A percentile compares a stretch with the other conserved stretches of the same genome.
Evolutionary conservation across 2,329 filamentous ascomycete species (phyloP).

Genomic region (Colletotrichum sp.): DNA sequence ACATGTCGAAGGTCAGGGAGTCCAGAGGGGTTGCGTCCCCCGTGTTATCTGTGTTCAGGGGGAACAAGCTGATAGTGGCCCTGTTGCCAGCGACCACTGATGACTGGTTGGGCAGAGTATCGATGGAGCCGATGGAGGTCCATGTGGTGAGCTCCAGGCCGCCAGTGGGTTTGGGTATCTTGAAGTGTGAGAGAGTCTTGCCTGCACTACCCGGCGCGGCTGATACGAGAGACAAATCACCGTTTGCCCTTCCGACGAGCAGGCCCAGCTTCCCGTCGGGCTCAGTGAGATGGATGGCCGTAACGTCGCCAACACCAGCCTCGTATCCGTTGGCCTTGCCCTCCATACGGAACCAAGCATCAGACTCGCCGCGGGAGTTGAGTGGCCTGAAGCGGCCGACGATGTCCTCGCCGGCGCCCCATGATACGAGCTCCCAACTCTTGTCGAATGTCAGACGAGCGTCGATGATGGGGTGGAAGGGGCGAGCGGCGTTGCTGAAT

Average conservation of each 20-base stretch:
- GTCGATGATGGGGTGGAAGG: slow-evolving; percentile 53
- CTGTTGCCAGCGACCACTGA: slow-evolving; percentile 21
- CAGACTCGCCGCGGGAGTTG: slow-evolving; percentile 18
- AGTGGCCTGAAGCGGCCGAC: slow-evolving; percentile 44
- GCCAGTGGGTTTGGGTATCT: slow-evolving; percentile 29
- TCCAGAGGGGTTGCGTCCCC: neutral
- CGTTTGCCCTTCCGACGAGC: slow-evolving; percentile 55
- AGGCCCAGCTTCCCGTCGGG: slow-evolving; percentile 35
- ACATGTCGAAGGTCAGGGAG: slow-evolving; percentile 5
- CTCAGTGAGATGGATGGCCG: slow-evolving; percentile 49
- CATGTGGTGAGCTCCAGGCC: slow-evolving; percentile 33
- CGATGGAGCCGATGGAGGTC: slow-evolving; percentile 19
- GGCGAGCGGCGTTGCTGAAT: slow-evolving; percentile 12
- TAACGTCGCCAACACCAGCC: slow-evolving; percentile 55
- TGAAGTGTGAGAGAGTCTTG: slow-evolving; percentile 28
- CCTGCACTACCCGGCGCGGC: slow-evolving; percentile 35
- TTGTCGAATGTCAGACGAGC: slow-evolving; percentile 40
- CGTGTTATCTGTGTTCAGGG: slow-evolving; percentile 7
- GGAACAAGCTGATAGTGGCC: slow-evolving; percentile 18
- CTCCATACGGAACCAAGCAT: slow-evolving; percentile 27
- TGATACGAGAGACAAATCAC: slow-evolving; percentile 50
- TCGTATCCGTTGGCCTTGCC: slow-evolving; percentile 44
- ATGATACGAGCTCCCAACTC: slow-evolving; percentile 52
- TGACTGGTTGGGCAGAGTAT: slow-evolving; percentile 8
- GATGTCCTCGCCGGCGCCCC: slow-evolving; percentile 57